Base-by-base conservation (phyloP, 805 yeast genomes). In the Kuraishia piskuri region DNA sequence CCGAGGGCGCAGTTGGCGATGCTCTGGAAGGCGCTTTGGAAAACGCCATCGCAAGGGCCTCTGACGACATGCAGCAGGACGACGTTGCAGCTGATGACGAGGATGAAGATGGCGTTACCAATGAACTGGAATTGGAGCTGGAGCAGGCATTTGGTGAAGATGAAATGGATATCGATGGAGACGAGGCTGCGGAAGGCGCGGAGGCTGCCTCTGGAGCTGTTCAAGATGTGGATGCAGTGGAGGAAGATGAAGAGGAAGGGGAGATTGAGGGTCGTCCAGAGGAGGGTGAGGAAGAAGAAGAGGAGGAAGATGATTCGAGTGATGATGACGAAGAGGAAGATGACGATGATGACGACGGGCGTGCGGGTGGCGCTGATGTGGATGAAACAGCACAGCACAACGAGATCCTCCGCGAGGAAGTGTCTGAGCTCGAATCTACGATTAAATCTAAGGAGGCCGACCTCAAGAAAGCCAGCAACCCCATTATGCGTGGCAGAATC, bases 401-500 rank as follows among this genome's bases (percentile, higher is more conserved):
- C 59, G 90, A 88, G 61, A 76, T 90, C 58, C 72, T 94, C 53
- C 82, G 80, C 56, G 98, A 92, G 68, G 97, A 91, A 66, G 84
- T 94, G 54, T 70, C 76, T 6, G 99, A 94, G 63, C 75, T 94
- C 56, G 90, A 88, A 64, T 61, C 77, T 17, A 90, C 92, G 0
- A 85, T 94, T 51, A 81, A 77, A 53, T 85, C 84, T 61, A 91
- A 92, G 62, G 82, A 81, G 65, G 75, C 76, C 49, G 90, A 88
- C 61, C 79, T 89, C 50, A 80, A 77, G 21, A 83, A 84, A 58
- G 90, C 91, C 19, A 77, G 83, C 50, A 90, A 90, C 64, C 91
- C 92, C 60, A 85, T 92, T 70, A 77, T 94, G 81, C 83, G 85
- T 63, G 87, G 85, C 67, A 84, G 97, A 70, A 88, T 91, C 65